phyloP scores from a whole-genome alignment of 2,329 filamentous ascomycete species.

The Aspergillus arachidicola region DNA sequence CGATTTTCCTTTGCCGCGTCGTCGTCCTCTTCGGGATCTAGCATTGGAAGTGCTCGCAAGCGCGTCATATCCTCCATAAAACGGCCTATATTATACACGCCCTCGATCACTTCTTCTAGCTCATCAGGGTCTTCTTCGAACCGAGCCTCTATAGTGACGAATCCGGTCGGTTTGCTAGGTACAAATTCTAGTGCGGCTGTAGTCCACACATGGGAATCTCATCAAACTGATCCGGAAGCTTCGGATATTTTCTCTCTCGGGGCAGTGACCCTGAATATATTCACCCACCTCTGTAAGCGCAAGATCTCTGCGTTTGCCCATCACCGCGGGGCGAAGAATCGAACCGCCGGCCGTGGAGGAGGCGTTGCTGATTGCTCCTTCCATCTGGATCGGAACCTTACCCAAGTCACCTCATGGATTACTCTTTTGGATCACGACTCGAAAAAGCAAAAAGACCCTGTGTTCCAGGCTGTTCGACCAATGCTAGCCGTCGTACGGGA shows the following conservation, averaged over 20 bases:
- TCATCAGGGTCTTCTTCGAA: slow-evolving; percentile 28
- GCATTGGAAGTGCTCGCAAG: slow-evolving; percentile 21
- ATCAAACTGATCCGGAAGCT: slow-evolving; percentile 35
- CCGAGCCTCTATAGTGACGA: slow-evolving; percentile 15
- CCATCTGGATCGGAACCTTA: slow-evolving; percentile 54
- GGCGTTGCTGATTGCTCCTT: slow-evolving; percentile 60
- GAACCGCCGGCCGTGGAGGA: slow-evolving; percentile 49
- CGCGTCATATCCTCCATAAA: slow-evolving; percentile 24
- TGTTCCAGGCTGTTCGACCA: slow-evolving; percentile 40
- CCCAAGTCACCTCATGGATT: slow-evolving; percentile 61
- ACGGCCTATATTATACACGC: slow-evolving; percentile 34
- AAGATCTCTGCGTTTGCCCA: slow-evolving; percentile 58
- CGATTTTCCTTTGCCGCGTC: slow-evolving; percentile 36
- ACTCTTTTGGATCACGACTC: slow-evolving; percentile 52
- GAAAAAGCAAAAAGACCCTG: slow-evolving; percentile 42
- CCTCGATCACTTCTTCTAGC: slow-evolving; percentile 36
- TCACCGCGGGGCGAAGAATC: slow-evolving; percentile 57
- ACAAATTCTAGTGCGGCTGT: slow-evolving; percentile 33
- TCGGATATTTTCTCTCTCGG: slow-evolving; percentile 63
- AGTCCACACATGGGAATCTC: slow-evolving; percentile 43
- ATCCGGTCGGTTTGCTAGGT: slow-evolving; percentile 34
- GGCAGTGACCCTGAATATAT: slow-evolving; percentile 60
- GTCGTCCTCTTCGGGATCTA: slow-evolving; percentile 38
- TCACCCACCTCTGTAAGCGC: slow-evolving; percentile 61
- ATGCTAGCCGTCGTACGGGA: slow-evolving; percentile 41